Evolutionary conservation across 148 eudicot species (phyloP), one percentile per base, ranked within the genome.

Genomic region (Selenicereus undatus): DNA sequence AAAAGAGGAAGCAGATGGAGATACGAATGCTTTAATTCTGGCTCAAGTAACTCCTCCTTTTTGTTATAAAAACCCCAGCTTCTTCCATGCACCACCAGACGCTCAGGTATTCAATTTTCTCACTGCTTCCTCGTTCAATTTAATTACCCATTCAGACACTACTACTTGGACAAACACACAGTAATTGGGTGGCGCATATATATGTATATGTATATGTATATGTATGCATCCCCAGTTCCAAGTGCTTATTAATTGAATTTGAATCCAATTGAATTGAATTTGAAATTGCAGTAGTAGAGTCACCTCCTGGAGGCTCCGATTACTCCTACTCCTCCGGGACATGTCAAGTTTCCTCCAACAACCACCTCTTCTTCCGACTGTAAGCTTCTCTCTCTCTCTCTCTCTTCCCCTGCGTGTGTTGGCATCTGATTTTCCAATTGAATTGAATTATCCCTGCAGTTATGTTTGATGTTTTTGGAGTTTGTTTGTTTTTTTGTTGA

Each of bases 21-120:
- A 79, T 42, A 43, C 56, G 1, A 76, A 84, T 84, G 69, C 86
- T 84, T 84, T 84, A 81, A 84, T 84, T 84, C 64, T 22, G 64
- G 78, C 76, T 81, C 27, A 84, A 84, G 86, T 35, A 35, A 20
- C 52, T 39, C 36, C 36, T 58, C n/a, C 13, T 16, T 8, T 22
- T 2, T 62, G 2, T 0, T 14, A 56, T 56, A 56, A 56, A 56
- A 56, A 16, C 62, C 16, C 62, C 62, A 56, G 22, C 62, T 56
- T 56, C 62, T 56, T 16, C 62, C 62, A 56, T 56, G 62, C 62
- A 56, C 62, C 58, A 11, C 14, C 62, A 16, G 3, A 20, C 62
- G 22, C 62, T 56, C 62, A 56, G 62, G 62, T 56, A 56, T 11
- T 48, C 52, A 48, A 48, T 48, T 48, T 11, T 12, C 52, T 48